A percentile compares a stretch with the other conserved stretches of the same genome.
Conservation (phyloP, 345 rosid species). For the Cochlearia excelsa region DNA sequence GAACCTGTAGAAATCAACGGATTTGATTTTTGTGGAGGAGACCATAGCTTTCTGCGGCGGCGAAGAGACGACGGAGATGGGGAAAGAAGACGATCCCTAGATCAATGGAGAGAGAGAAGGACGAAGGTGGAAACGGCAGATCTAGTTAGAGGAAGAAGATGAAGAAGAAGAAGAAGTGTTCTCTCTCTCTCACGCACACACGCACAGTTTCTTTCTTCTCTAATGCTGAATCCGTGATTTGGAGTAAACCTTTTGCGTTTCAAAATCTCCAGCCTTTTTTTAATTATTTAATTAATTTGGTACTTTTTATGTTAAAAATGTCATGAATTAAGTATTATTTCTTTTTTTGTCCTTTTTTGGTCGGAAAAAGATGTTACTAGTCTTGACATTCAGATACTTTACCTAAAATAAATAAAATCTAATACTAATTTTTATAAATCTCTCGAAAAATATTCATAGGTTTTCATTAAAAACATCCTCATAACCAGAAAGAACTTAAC, state of each 20-base stretch:
- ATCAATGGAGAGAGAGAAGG: neutral
- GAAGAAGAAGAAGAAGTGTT: slow-evolving; percentile 5
- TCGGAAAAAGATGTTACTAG: no score
- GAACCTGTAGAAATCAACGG: slow-evolving; percentile 74
- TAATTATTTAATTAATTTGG: no score
- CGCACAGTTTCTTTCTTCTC: slow-evolving; percentile 3
- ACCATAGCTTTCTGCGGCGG: slow-evolving; percentile 45
- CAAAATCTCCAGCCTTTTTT: slow-evolving; percentile 12
- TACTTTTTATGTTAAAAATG: no score
- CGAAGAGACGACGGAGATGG: slow-evolving; percentile 15
- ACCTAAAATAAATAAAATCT: no score
- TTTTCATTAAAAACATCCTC: no score
- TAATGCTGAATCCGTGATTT: slow-evolving; percentile 20
- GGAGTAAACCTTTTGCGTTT: slow-evolving; percentile 26
- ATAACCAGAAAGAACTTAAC: no score
- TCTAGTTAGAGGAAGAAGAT: slow-evolving; percentile 15
- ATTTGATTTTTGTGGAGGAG: slow-evolving; percentile 58
- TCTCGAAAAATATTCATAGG: no score
- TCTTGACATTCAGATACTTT: no score
- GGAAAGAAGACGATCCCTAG: neutral
- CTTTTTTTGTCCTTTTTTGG: no score
- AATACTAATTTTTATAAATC: no score
- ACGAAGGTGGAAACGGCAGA: slow-evolving; percentile 8
- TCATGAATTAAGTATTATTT: no score
- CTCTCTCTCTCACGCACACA: slow-evolving; percentile 17